Evolutionary conservation across 1,284 basidiomycete genomes (phyloP).

Genomic region (Gomphus bonarii): DNA sequence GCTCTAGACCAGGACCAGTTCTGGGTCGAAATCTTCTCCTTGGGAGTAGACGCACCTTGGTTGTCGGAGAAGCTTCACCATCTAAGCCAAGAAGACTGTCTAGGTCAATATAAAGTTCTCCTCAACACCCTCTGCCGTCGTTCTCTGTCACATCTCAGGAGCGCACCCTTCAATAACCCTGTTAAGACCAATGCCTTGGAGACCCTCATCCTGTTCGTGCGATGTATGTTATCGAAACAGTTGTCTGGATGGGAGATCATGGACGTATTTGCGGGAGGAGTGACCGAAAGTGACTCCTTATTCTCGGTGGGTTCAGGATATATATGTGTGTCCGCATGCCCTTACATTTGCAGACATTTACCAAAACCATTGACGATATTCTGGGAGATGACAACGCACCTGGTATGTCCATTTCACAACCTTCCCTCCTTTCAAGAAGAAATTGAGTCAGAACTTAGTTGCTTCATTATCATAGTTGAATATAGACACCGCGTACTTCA

Average conservation of each 20-base stretch:
- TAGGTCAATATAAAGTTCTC: conserved; percentile 24
- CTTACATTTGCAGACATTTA: conserved; percentile 32
- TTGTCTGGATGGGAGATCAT: conserved; percentile 58
- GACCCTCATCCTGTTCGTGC: conserved; percentile 36
- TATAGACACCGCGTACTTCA: conserved; percentile 46
- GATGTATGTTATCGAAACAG: conserved; percentile 41
- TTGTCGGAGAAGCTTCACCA: conserved; percentile 24
- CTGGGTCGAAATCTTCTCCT: conserved; percentile 38
- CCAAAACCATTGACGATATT: conserved; percentile 32
- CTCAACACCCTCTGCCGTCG: conserved; percentile 36
- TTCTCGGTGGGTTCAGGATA: conserved; percentile 35
- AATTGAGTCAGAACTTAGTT: conserved; percentile 6
- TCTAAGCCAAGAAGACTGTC: conserved; percentile 24
- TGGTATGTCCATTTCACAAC: conserved; percentile 24
- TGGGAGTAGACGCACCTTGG: conserved; percentile 39
- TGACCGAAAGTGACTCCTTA: conserved; percentile 41
- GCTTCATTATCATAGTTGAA: conserved; percentile 23
- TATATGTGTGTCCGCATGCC: background rate
- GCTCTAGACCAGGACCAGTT: conserved; percentile 29
- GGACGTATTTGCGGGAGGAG: conserved; percentile 52
- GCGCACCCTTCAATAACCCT: conserved; percentile 24
- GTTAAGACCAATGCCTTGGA: conserved; percentile 36
- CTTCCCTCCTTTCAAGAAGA: background rate
- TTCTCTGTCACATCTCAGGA: conserved; percentile 32
- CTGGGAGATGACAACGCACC: conserved; percentile 34